phyloP scores from a whole-genome alignment of 352 stramenopile genomes.

The Pythium apleroticum region DNA sequence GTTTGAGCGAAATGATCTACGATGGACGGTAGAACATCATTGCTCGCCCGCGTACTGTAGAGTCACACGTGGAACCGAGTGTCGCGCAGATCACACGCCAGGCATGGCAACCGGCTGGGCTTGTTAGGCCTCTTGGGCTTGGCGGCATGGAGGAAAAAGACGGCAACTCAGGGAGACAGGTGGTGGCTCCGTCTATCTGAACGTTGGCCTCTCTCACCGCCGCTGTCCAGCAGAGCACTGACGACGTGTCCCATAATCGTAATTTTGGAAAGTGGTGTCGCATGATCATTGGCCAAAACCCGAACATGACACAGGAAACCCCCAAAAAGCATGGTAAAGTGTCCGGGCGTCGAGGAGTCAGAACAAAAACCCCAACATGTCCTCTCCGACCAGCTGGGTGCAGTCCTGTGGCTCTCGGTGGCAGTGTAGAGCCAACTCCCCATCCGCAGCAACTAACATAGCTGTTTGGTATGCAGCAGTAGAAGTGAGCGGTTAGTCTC shows the following conservation, averaged over 20 bases:
- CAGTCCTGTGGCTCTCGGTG: not conserved
- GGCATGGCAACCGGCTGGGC: not conserved
- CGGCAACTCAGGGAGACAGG: constrained; percentile 11
- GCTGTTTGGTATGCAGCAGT: not conserved
- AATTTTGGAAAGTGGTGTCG: constrained; percentile 16
- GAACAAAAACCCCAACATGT: not conserved
- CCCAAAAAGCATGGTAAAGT: not conserved
- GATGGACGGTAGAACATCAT: not conserved
- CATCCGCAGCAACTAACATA: not conserved
- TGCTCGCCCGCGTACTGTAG: not conserved
- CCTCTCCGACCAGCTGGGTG: not conserved
- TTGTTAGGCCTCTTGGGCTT: not conserved
- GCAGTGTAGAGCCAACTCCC: not conserved
- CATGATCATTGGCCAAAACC: constrained; percentile 22
- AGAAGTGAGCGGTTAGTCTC: not conserved
- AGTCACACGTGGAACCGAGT: constrained; percentile 9
- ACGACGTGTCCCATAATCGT: constrained; percentile 13
- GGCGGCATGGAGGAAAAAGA: constrained; percentile 7
- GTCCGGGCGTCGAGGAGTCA: not conserved
- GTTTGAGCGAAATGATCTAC: not conserved
- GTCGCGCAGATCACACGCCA: constrained; percentile 9
- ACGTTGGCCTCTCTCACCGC: not conserved
- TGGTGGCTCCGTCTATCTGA: constrained; percentile 24
- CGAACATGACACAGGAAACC: not conserved
- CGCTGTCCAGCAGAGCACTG: not conserved